Conservation (phyloP, 2,329 filamentous ascomycete genomes). For the Paecilomyces formosus region DNA sequence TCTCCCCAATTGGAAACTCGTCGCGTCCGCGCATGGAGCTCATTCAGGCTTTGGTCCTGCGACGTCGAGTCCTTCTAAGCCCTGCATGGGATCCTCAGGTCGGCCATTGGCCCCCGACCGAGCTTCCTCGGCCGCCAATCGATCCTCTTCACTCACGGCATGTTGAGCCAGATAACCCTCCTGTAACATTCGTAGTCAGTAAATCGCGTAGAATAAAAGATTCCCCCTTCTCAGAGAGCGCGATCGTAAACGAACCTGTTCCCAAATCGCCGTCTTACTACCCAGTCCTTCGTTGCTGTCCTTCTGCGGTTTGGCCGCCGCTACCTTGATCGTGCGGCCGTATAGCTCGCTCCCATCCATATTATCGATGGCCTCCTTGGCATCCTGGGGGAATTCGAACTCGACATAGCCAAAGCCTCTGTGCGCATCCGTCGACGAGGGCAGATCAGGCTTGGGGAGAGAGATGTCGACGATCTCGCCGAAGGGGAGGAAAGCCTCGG, state of each 20-base stretch:
- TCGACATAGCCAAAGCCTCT: conserved; percentile 96
- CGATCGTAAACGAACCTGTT: conserved; percentile 61
- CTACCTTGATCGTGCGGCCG: conserved; percentile 85
- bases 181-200: conserved; percentile 41
- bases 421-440: conserved; percentile 71
- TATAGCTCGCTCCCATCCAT: conserved; percentile 98
- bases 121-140: conserved; percentile 50
- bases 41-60: conserved; percentile 79
- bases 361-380: conserved; percentile 93
- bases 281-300: conserved; percentile 79
- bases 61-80: conserved; percentile 84
- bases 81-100: conserved; percentile 86
- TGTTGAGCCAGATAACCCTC: conserved; percentile 90
- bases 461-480: conserved; percentile 90
- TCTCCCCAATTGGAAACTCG: conserved; percentile 8
- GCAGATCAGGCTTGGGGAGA: conserved; percentile 77
- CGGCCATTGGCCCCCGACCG: conserved; percentile 45
- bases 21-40: conserved; percentile 19
- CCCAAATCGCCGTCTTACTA: conserved; percentile 92
- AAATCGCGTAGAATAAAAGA: conserved; percentile 4
- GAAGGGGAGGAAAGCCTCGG: conserved; percentile 92
- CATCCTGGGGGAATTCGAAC: conserved; percentile 78
- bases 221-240: neutral
- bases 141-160: conserved; percentile 75
- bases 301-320: conserved; percentile 85